These are phyloP conservation scores for Trichoderma gracile DNA, from an alignment of 2,329 filamentous ascomycete genomes.

Conservation along the genomic window DNA sequence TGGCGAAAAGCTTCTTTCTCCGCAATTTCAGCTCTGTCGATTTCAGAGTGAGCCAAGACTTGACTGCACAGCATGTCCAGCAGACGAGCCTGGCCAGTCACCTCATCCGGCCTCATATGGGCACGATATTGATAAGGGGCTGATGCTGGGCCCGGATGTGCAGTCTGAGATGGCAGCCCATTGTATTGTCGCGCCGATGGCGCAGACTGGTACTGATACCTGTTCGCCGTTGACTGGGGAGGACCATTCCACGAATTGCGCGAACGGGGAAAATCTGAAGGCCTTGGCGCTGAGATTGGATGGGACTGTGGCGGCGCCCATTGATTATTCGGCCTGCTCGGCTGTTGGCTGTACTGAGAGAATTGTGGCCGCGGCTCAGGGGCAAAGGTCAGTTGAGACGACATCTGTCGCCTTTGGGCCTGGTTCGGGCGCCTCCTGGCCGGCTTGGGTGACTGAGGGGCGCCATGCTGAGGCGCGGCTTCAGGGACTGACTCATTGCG, in stretches of 20 bases:
- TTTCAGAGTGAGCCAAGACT: slow-evolving; percentile 59
- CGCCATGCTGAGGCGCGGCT: neutral
- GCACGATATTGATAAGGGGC: slow-evolving; percentile 37
- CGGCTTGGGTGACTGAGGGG: slow-evolving; percentile 34
- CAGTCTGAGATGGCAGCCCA: slow-evolving; percentile 29
- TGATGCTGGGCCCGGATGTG: slow-evolving; percentile 17
- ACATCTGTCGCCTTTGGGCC: slow-evolving; percentile 64
- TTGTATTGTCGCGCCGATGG: slow-evolving; percentile 18
- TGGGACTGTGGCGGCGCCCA: slow-evolving; percentile 32
- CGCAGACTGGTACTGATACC: neutral
- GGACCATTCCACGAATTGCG: slow-evolving; percentile 31
- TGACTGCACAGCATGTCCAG: slow-evolving; percentile 51
- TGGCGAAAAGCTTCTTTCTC: slow-evolving; percentile 72
- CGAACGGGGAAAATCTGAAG: slow-evolving; percentile 27
- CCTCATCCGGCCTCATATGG: slow-evolving; percentile 46
- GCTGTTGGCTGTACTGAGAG: slow-evolving; percentile 25
- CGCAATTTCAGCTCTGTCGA: slow-evolving; percentile 61
- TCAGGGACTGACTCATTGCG: neutral
- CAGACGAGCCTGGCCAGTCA: slow-evolving; percentile 49
- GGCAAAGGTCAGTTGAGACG: slow-evolving; percentile 57
- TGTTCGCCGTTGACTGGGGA: slow-evolving; percentile 26
- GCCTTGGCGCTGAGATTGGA: slow-evolving; percentile 25
- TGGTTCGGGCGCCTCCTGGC: slow-evolving; percentile 59
- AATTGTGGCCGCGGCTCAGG: slow-evolving; percentile 50
- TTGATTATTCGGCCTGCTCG: neutral